phyloP scores from a whole-genome alignment of 2,329 filamentous ascomycete genomes.

The Fusarium sp. region DNA sequence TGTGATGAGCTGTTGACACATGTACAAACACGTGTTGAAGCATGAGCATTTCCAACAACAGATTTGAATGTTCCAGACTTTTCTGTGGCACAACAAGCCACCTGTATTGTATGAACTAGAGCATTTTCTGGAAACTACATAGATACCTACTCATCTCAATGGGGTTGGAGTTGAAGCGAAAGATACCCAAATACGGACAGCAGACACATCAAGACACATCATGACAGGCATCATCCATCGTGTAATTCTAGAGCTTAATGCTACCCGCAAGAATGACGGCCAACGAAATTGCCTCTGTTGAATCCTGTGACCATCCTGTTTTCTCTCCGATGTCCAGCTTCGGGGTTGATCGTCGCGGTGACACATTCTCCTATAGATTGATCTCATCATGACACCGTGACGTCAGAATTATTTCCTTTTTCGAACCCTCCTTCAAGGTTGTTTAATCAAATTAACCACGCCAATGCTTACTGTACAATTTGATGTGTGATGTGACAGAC shows the following conservation, averaged over 20 bases:
- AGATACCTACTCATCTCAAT: conserved; percentile 46
- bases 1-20: conserved; percentile 10
- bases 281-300: conserved; percentile 7
- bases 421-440: not conserved
- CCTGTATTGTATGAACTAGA: conserved; percentile 41
- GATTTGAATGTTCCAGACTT: conserved; percentile 25
- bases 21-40: conserved; percentile 5
- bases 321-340: conserved; percentile 1
- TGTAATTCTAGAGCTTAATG: conserved; percentile 11
- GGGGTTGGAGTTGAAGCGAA: conserved; percentile 34
- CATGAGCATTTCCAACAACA: conserved; percentile 16
- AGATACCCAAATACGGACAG: conserved; percentile 39
- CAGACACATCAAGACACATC: conserved; percentile 27
- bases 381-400: conserved; percentile 40
- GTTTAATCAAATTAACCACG: conserved; percentile 9
- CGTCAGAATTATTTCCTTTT: conserved; percentile 23
- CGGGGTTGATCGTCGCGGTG: conserved; percentile 26
- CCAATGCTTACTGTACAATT: not conserved
- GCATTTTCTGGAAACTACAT: conserved; percentile 23
- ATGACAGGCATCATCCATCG: conserved; percentile 11
- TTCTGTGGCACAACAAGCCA: conserved; percentile 27
- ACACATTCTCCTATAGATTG: conserved; percentile 21
- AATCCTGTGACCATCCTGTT: not conserved
- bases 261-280: conserved; percentile 12
- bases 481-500: not conserved